Evolutionary conservation across 2,329 filamentous ascomycete genomes (phyloP).

Genomic region (Parafenestella ontariensis): DNA sequence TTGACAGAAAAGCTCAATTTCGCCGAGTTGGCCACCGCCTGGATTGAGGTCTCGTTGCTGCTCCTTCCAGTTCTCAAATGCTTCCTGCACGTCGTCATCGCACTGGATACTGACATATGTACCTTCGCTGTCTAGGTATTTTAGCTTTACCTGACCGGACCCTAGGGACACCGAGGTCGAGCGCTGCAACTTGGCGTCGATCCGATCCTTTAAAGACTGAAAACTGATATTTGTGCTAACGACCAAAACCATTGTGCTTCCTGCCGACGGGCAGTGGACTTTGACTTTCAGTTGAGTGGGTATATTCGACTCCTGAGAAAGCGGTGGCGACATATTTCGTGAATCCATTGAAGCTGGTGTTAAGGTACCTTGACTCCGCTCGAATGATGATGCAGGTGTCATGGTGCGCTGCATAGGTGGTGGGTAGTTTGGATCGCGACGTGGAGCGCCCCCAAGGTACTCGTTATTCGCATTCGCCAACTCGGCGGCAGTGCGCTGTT

Average conservation of each 20-base stretch:
- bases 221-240: constrained; percentile 95
- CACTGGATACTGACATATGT: constrained; percentile 93
- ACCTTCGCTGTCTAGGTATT: constrained; percentile 84
- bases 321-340: constrained; percentile 49
- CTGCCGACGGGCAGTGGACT: constrained; percentile 79
- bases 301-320: constrained; percentile 45
- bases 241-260: constrained; percentile 93
- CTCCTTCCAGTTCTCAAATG: constrained; percentile 93
- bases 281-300: constrained; percentile 91
- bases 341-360: constrained; percentile 49
- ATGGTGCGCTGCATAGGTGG: constrained; percentile 42
- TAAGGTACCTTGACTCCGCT: constrained; percentile 43
- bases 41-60: constrained; percentile 67
- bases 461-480: constrained; percentile 51
- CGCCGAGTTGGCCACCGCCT: constrained; percentile 71
- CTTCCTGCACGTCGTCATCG: constrained; percentile 95
- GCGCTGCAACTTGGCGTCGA: constrained; percentile 90
- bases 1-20: constrained; percentile 71
- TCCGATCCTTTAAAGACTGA: constrained; percentile 90
- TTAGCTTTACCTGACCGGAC: constrained; percentile 81
- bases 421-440: constrained; percentile 40
- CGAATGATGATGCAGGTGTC: constrained; percentile 50
- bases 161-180: constrained; percentile 86
- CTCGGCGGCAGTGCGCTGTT: constrained; percentile 45
- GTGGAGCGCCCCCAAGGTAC: constrained; percentile 36